phyloP scores from a whole-genome alignment of 2,329 filamentous ascomycete genomes.

The Apiospora pterosperma region DNA sequence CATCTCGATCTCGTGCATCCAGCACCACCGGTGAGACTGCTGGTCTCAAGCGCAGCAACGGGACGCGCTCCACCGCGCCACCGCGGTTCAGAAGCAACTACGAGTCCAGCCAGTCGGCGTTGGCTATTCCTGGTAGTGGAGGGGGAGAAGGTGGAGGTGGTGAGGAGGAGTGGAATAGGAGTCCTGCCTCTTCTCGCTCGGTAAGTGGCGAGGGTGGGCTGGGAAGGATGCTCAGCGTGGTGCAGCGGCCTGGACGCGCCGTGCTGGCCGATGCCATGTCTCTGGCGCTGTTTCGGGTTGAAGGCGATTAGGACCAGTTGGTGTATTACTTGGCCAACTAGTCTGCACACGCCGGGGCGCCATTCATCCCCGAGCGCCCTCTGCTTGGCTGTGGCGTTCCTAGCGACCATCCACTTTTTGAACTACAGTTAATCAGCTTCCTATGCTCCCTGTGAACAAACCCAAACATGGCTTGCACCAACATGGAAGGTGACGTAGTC shows the following conservation, averaged over 20 bases:
- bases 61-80: neutral
- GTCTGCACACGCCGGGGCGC: neutral
- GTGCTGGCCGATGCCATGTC: constrained; percentile 17
- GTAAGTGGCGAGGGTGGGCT: constrained; percentile 5
- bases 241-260: constrained; percentile 9
- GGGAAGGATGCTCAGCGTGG: constrained; percentile 13
- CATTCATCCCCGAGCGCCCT: neutral
- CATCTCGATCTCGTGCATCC: neutral
- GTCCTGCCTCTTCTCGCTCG: neutral
- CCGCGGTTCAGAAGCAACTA: neutral
- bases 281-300: constrained; percentile 16
- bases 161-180: neutral
- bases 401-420: neutral
- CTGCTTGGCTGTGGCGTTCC: neutral
- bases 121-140: neutral
- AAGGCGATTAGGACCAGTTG: constrained; percentile 46
- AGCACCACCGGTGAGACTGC: constrained; percentile 7
- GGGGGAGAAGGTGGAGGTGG: neutral
- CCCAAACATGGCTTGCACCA: neutral
- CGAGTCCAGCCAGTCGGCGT: neutral
- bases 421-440: too few relatives aligned
- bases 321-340: neutral
- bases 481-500: neutral
- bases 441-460: too few relatives aligned
- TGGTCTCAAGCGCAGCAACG: constrained; percentile 14